Conservation (phyloP, 169 alveolate species). For the Plasmodium vivax region DNA sequence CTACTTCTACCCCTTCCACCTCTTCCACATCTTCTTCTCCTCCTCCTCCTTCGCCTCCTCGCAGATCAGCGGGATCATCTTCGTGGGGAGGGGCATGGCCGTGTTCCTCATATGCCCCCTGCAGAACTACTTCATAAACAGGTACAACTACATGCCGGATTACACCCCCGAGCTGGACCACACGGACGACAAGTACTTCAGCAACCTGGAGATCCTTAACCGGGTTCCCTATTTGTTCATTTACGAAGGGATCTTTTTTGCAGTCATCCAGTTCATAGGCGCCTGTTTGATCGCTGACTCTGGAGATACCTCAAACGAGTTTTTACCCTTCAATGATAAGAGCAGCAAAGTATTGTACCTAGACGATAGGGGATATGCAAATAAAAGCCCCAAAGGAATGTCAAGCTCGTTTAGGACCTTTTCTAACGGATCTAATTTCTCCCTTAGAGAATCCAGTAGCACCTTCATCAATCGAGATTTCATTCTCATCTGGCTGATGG, state of each 20-base stretch:
- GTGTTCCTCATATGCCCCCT: constrained; percentile 52
- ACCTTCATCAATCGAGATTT: constrained; percentile 68
- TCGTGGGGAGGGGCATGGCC: constrained; percentile 61
- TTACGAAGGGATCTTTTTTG: constrained; percentile 66
- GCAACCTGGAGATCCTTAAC: constrained; percentile 51
- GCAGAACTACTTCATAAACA: constrained; percentile 49
- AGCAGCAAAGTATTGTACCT: constrained; percentile 12
- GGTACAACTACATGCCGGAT: constrained; percentile 62
- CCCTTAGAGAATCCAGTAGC: constrained; percentile 20
- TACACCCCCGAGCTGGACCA: constrained; percentile 47
- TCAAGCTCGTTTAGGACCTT: constrained; percentile 29
- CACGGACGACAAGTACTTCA: constrained; percentile 56
- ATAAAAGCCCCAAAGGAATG: constrained; percentile 18
- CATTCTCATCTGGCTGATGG: constrained; percentile 63
- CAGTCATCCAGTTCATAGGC: constrained; percentile 55
- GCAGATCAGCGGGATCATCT: constrained; percentile 63
- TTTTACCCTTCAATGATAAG: constrained; percentile 37
- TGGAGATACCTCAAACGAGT: constrained; percentile 26
- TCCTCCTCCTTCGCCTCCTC: not conserved
- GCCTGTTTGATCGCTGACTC: constrained; percentile 51
- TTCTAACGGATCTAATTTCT: constrained; percentile 53
- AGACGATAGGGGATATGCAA: constrained; percentile 24
- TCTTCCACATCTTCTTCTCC: not conserved
- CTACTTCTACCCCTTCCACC: not conserved
- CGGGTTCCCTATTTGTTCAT: constrained; percentile 59